Percentiles rank a stretch among this genome's conserved stretches.
Conservation (phyloP, 768 basidiomycete genomes). For the Lentinula sp. region DNA sequence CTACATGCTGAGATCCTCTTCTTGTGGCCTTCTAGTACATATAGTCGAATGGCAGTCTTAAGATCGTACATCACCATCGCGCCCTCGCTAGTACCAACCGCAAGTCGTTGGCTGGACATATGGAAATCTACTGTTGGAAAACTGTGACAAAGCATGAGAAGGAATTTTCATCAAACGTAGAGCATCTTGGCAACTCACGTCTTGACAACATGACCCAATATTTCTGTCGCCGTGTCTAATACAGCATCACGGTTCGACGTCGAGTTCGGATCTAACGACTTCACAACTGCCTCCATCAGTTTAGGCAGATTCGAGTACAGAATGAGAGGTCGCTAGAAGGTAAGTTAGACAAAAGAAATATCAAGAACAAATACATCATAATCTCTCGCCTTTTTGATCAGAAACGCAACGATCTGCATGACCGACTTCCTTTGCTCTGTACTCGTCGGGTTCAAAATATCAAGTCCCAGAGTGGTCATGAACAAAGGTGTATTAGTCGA, state of each 20-base stretch:
- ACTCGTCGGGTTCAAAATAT: conserved; percentile 74
- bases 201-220: conserved; percentile 90
- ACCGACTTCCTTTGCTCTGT: conserved; percentile 80
- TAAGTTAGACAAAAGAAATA: not conserved
- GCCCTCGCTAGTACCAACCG: conserved; percentile 92
- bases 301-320: conserved; percentile 79
- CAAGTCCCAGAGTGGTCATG: conserved; percentile 89
- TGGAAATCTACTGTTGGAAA: conserved; percentile 96
- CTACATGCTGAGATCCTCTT: conserved; percentile 76
- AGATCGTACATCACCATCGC: conserved; percentile 95
- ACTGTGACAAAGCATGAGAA: conserved; percentile 29
- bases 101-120: conserved; percentile 77
- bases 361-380: not conserved
- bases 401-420: conserved; percentile 88
- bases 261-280: conserved; percentile 89
- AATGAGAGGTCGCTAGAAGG: conserved; percentile 70
- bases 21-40: conserved; percentile 90
- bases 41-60: conserved; percentile 91
- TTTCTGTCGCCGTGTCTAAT: conserved; percentile 87
- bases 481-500: conserved; percentile 79
- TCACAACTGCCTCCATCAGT: conserved; percentile 92
- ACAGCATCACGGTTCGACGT: conserved; percentile 76
- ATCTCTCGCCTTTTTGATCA: conserved; percentile 74
- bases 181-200: conserved; percentile 47
- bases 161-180: not conserved